Evolutionary conservation across 768 basidiomycete species (phyloP).

Genomic region (Tephrocybe sp.): DNA sequence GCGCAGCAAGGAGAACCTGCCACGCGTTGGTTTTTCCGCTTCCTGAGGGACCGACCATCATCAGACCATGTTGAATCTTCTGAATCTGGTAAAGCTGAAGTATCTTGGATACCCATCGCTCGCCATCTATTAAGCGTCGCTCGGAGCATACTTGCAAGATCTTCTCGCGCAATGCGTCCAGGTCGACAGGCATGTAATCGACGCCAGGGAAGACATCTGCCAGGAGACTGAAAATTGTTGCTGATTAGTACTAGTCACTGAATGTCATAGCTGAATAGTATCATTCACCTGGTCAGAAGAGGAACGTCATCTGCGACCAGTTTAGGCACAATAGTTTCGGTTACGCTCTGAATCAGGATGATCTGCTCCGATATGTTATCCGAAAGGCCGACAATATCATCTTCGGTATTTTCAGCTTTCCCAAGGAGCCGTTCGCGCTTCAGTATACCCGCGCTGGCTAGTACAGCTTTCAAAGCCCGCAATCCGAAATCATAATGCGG

Average conservation of each 20-base stretch:
- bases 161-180: conserved; percentile 81
- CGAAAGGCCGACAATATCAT: conserved; percentile 55
- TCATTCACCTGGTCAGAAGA: conserved; percentile 80
- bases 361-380: conserved; percentile 87
- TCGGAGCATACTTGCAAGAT: conserved; percentile 87
- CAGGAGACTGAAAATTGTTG: conserved; percentile 59
- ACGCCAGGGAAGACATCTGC: conserved; percentile 98
- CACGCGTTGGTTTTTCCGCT: conserved; percentile 97
- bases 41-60: conserved; percentile 99
- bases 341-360: conserved; percentile 96
- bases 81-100: conserved; percentile 98
- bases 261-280: not conserved
- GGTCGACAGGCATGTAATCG: conserved; percentile 85
- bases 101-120: conserved; percentile 93
- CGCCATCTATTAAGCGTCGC: conserved; percentile 81
- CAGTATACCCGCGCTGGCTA: conserved; percentile 95
- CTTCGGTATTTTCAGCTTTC: conserved; percentile 37
- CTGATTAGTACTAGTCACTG: not conserved
- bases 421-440: conserved; percentile 85
- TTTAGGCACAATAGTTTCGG: conserved; percentile 98
- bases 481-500: conserved; percentile 99
- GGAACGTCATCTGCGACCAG: conserved; percentile 97
- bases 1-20: conserved; percentile 88
- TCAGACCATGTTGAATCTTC: conserved; percentile 98
- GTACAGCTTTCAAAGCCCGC: conserved; percentile 93